These are phyloP conservation scores for Lanmaoa rubissima DNA, from an alignment of 768 basidiomycete species.

Conservation along the genomic window DNA sequence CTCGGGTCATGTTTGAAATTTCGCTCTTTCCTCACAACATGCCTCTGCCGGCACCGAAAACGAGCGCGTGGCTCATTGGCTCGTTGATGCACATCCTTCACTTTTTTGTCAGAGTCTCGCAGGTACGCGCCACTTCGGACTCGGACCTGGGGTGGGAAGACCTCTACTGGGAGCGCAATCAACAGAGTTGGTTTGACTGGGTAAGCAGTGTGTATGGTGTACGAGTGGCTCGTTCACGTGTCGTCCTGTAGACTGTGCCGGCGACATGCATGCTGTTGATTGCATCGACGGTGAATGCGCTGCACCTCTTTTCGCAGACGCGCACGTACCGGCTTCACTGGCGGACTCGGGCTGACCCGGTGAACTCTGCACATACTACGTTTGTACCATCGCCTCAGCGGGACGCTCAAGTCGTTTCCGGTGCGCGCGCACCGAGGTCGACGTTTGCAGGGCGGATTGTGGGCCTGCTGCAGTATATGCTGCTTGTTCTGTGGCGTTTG, in stretches of 20 bases:
- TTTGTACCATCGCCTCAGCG: conserved; percentile 52
- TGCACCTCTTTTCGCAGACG: conserved; percentile 70
- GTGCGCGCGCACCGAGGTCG: conserved; percentile 42
- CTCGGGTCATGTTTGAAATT: conserved; percentile 73
- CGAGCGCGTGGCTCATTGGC: conserved; percentile 65
- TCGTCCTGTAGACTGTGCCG: conserved; percentile 55
- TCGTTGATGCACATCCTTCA: conserved; percentile 65
- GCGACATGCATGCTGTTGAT: conserved; percentile 55
- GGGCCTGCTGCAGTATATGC: conserved; percentile 32
- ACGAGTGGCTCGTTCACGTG: conserved; percentile 8
- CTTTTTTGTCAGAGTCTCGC: conserved; percentile 59
- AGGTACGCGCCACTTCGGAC: conserved; percentile 54
- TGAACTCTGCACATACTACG: conserved; percentile 66
- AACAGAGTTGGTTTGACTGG: conserved; percentile 78
- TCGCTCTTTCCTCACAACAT: conserved; percentile 80
- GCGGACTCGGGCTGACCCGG: conserved; percentile 50
- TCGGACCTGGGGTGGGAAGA: conserved; percentile 79
- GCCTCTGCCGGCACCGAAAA: conserved; percentile 65
- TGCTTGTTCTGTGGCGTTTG: conserved; percentile 45
- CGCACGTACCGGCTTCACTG: conserved; percentile 67
- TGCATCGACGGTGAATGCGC: conserved; percentile 54
- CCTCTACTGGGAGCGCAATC: conserved; percentile 65
- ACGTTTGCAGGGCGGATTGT: conserved; percentile 42
- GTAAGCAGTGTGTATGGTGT: conserved; percentile 39
- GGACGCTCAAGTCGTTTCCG: conserved; percentile 6